Evolutionary conservation across 2,329 filamentous ascomycete species (phyloP).

Genomic region (Cladorrhinum sp.): DNA sequence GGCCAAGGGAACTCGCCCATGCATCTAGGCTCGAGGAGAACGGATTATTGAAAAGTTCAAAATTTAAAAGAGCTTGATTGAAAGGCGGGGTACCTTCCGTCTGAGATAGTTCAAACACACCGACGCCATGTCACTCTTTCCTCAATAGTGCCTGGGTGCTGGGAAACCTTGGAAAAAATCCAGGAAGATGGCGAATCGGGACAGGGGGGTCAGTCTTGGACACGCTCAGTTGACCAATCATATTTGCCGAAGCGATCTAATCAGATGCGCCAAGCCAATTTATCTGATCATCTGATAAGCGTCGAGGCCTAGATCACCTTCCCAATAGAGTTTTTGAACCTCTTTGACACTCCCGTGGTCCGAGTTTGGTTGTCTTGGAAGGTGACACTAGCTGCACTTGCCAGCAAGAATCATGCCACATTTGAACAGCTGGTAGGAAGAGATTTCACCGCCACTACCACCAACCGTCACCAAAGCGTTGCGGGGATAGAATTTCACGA

Average conservation of each 20-base stretch:
- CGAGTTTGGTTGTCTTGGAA: not conserved
- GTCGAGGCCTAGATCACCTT: not conserved
- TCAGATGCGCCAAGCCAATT: slow-evolving; percentile 12
- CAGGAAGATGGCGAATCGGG: not conserved
- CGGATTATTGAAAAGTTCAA: not conserved
- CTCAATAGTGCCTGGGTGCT: not conserved
- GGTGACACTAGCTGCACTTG: not conserved
- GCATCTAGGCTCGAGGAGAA: not conserved
- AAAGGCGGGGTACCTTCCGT: not conserved
- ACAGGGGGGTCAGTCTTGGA: not conserved
- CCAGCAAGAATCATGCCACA: not conserved
- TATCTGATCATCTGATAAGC: slow-evolving; percentile 26
- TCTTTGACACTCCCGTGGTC: not conserved
- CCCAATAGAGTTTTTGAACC: not conserved
- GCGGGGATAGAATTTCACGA: not conserved
- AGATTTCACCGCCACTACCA: not conserved
- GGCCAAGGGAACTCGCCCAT: too few relatives aligned
- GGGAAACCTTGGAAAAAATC: not conserved
- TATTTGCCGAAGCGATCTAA: not conserved
- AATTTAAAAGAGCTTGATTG: not conserved
- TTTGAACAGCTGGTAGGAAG: not conserved
- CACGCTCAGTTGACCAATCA: not conserved
- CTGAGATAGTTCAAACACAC: not conserved
- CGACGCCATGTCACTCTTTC: not conserved
- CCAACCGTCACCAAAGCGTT: not conserved